Evolutionary conservation across 176 grass and related monocot genomes (phyloP).

Genomic region (Chloris gayana): DNA sequence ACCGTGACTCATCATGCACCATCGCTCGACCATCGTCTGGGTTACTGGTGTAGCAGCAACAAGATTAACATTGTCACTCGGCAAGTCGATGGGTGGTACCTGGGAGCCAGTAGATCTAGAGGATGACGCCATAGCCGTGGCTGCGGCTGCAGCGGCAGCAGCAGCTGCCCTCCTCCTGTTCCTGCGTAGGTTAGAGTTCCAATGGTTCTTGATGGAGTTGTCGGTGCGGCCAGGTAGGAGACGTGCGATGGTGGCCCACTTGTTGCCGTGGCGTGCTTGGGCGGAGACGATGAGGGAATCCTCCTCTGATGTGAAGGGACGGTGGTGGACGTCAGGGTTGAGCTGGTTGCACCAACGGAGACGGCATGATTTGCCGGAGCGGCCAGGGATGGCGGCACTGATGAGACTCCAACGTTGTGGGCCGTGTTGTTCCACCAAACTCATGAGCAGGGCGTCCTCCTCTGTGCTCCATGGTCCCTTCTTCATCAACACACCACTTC

Average conservation of each 20-base stretch:
- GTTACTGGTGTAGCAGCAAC: not conserved
- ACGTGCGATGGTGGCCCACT: constrained; percentile 76
- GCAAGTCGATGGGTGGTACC: not conserved
- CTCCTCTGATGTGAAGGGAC: constrained; percentile 44
- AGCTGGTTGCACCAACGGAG: constrained; percentile 66
- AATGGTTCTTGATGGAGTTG: constrained; percentile 80
- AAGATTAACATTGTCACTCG: not conserved
- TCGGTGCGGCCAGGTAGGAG: constrained; percentile 69
- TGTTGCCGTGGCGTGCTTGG: constrained; percentile 55
- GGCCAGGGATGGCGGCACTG: constrained; percentile 21
- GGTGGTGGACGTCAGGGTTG: constrained; percentile 38
- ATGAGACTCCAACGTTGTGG: constrained; percentile 54
- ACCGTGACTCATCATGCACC: not conserved
- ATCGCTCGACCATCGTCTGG: not conserved
- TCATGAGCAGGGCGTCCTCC: constrained; percentile 48
- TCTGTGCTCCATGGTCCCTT: constrained; percentile 60
- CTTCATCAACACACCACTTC: not conserved
- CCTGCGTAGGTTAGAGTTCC: constrained; percentile 67
- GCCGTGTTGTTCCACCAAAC: constrained; percentile 50
- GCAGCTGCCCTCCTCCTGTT: constrained; percentile 1
- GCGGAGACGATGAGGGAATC: constrained; percentile 36
- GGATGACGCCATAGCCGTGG: not conserved
- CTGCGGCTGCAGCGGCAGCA: not conserved
- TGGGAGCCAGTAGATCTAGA: not conserved
- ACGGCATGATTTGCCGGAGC: constrained; percentile 57